Evolutionary conservation across 331 rosid genomes (phyloP).

Genomic region (Quercus tomentella): DNA sequence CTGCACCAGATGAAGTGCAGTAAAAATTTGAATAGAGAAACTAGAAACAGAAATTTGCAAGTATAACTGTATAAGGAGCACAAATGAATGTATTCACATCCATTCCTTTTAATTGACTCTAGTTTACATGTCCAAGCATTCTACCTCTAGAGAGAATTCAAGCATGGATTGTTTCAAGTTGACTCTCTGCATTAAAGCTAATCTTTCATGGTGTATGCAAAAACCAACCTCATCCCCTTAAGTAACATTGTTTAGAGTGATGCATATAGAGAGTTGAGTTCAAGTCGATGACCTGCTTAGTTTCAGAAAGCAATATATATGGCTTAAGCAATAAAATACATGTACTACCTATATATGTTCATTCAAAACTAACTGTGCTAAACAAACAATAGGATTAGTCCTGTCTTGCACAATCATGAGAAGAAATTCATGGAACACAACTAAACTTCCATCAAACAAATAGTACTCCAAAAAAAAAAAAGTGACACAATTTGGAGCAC

Average conservation of each 20-base stretch:
- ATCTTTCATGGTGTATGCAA: neutral
- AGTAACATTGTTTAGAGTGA: neutral
- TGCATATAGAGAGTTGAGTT: neutral
- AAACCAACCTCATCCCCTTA: too few relatives aligned
- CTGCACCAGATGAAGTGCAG: conserved; percentile 42
- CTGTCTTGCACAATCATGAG: neutral
- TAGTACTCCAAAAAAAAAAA: neutral
- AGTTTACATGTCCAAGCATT: neutral
- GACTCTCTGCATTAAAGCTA: neutral
- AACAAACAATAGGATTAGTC: neutral
- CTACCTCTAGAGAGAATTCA: neutral
- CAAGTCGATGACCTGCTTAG: neutral
- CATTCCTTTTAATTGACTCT: neutral
- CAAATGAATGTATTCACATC: neutral
- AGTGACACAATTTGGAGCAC: neutral
- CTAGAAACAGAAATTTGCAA: neutral
- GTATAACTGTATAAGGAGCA: neutral
- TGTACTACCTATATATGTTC: neutral
- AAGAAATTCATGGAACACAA: neutral
- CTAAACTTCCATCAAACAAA: neutral
- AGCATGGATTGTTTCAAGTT: neutral
- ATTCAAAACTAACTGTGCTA: neutral
- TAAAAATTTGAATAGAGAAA: conserved; percentile 16
- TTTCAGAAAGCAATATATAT: too few relatives aligned
- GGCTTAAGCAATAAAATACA: too few relatives aligned